Evolutionary conservation across 2,329 filamentous ascomycete species (phyloP).

Genomic region (Colletotrichum tamarilloi): DNA sequence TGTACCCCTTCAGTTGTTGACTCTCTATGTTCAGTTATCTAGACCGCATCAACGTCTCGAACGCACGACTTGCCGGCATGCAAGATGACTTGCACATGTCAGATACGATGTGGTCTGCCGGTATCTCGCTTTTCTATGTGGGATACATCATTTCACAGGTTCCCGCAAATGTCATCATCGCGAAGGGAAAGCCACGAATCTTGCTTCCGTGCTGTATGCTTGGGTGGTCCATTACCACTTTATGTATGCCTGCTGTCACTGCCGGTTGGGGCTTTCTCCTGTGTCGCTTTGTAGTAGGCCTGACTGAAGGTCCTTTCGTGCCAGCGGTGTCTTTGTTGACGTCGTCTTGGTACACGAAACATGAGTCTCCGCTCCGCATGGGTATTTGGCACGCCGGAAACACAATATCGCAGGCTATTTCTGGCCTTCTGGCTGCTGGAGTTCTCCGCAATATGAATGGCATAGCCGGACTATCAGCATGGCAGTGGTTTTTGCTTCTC

Average conservation of each 20-base stretch:
- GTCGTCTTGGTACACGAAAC: conserved; percentile 59
- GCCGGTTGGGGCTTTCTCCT: conserved; percentile 43
- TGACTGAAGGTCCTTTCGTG: conserved; percentile 53
- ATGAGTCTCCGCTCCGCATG: conserved; percentile 55
- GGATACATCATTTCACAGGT: conserved; percentile 59
- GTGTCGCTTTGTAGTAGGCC: conserved; percentile 45
- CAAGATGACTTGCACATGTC: conserved; percentile 48
- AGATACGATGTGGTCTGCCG: conserved; percentile 50
- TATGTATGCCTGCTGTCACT: conserved; percentile 55
- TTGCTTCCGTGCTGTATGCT: conserved; percentile 53
- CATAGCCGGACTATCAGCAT: conserved; percentile 45
- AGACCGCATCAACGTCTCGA: conserved; percentile 62
- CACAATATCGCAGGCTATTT: conserved; percentile 56
- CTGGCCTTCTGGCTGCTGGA: conserved; percentile 55
- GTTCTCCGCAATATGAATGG: conserved; percentile 57
- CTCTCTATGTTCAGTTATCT: conserved; percentile 52
- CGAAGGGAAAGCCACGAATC: conserved; percentile 49
- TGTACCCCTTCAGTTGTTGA: no score
- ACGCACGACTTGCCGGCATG: conserved; percentile 51
- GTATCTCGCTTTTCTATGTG: conserved; percentile 56
- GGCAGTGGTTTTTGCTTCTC: conserved; percentile 57
- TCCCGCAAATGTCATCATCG: conserved; percentile 58
- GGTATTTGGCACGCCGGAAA: conserved; percentile 58
- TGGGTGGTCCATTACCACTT: conserved; percentile 54
- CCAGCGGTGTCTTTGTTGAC: conserved; percentile 59